Base-by-base conservation (phyloP, 2,329 filamentous ascomycete species). In the Apiospora malaysiana region DNA sequence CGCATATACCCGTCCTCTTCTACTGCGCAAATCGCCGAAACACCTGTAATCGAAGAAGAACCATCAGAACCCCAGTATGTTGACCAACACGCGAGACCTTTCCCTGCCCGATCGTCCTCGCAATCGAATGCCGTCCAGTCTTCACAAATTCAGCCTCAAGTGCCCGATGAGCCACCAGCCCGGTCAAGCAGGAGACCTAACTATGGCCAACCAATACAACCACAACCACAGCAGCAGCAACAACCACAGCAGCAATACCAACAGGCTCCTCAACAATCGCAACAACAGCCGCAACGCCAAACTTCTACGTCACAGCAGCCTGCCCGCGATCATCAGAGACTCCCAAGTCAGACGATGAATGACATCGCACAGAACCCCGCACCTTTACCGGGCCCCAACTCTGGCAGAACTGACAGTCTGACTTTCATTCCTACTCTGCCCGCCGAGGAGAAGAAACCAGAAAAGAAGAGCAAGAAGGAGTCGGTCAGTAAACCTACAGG, bases 361-460 rank as follows among this genome's bases (percentile, higher is more conserved):
- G 92, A 95, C 42, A 87, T 93, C 74, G 85, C 88, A 12, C 88
- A 88, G 42, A 87, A 88, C 72, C 89, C 92, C 4, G 90, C 93
- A n/a, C 85, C 90, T 40, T 82, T 95, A 2, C 91, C 92, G 27
- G 92, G 92, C 16, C 91, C 90, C 70, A 89, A 85, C 70, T 91
- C 88, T 9, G 83, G 80, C 8, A 89, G 93, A 65, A 95, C 93
- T 0, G 94, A 96, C 80, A 90, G 87, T 67, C 84, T 97, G 18
- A 94, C 93, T 0, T 92, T 94, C 75, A 94, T 96, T 68, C 93
- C 94, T 0, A 95, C 92, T 0, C 84, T 93, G 63, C 84, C 77
- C 69, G 77, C 84, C 2, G 93, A 95, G 71, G 93, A 96, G 69
- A 92, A 90, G 80, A 94, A 92, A 76, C 77, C 84, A 0, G 93